These are phyloP conservation scores for Urtica urens DNA, from an alignment of 306 rosid species.

Conservation along the genomic window DNA sequence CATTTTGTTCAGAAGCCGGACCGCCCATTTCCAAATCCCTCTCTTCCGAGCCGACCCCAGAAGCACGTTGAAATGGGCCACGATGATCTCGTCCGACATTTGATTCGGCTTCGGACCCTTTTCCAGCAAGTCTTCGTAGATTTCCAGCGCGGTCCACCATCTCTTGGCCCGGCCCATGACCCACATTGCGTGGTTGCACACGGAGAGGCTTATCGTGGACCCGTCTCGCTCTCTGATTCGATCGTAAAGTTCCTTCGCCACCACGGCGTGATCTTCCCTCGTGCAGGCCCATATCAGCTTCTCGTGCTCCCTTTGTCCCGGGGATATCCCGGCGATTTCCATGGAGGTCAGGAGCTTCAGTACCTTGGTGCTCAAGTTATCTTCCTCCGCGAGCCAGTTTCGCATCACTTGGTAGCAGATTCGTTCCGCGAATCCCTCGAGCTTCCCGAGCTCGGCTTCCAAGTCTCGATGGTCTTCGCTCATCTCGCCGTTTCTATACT, in stretches of 20 bases:
- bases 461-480: constrained; percentile 50
- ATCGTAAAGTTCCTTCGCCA: constrained; percentile 63
- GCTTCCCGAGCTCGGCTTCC: constrained; percentile 50
- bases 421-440: constrained; percentile 58
- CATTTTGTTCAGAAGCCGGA: constrained; percentile 88
- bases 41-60: constrained; percentile 61
- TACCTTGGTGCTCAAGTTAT: constrained; percentile 43
- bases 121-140: constrained; percentile 84
- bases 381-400: constrained; percentile 55
- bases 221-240: constrained; percentile 53
- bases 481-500: constrained; percentile 49
- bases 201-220: constrained; percentile 60
- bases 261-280: constrained; percentile 60
- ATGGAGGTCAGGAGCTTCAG: constrained; percentile 44
- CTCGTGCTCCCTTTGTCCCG: constrained; percentile 46
- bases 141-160: constrained; percentile 97
- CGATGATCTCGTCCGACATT: constrained; percentile 63
- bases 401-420: constrained; percentile 94
- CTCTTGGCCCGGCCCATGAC: constrained; percentile 88
- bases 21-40: constrained; percentile 93
- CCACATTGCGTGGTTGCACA: constrained; percentile 91
- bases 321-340: constrained; percentile 63
- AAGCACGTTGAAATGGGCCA: constrained; percentile 72
- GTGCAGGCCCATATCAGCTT: constrained; percentile 91
- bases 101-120: constrained; percentile 88